Conservation (phyloP, 495 filamentous ascomycete species). For the Massariosphaeria phaeospora region DNA sequence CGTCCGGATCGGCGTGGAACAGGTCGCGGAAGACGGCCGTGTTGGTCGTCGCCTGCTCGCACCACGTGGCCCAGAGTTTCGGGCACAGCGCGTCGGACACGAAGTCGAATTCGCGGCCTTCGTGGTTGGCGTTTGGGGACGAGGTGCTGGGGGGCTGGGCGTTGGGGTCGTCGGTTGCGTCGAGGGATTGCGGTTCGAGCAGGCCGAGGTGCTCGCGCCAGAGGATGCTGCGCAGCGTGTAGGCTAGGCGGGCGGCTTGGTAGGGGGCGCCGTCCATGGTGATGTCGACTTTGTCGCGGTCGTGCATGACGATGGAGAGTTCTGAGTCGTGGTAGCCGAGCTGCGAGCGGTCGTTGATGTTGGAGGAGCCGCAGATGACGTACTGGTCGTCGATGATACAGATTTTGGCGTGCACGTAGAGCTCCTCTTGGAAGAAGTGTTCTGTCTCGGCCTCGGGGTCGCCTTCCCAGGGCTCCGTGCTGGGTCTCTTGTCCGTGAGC, state of each 20-base stretch:
- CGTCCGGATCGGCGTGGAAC: conserved; percentile 91
- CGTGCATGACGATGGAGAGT: conserved; percentile 87
- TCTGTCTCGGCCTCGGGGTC: conserved; percentile 67
- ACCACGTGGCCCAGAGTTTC: conserved; percentile 82
- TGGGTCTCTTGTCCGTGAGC: conserved; percentile 60
- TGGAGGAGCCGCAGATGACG: conserved; percentile 79
- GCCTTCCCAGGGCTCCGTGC: conserved; percentile 68
- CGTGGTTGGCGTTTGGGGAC: conserved; percentile 59
- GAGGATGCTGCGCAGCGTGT: conserved; percentile 75
- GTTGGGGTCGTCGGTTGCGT: conserved; percentile 69
- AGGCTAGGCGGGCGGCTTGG: conserved; percentile 68
- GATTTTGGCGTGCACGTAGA: conserved; percentile 85
- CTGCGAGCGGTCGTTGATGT: conserved; percentile 93
- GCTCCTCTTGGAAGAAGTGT: conserved; percentile 89
- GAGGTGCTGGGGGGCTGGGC: conserved; percentile 73
- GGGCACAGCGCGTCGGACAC: conserved; percentile 80
- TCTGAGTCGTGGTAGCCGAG: conserved; percentile 87
- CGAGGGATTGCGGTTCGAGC: conserved; percentile 65
- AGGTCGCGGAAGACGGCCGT: conserved; percentile 79
- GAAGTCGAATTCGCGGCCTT: conserved; percentile 64
- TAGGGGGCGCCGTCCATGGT: conserved; percentile 75
- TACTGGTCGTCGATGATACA: conserved; percentile 41
- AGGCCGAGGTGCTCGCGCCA: conserved; percentile 94
- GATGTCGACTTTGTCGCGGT: conserved; percentile 65
- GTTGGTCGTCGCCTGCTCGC: conserved; percentile 65